A percentile compares a stretch with the other conserved stretches of the same genome.
These are phyloP conservation scores for Terfezia claveryi DNA, from an alignment of 495 filamentous ascomycete genomes.

Conservation along the genomic window DNA sequence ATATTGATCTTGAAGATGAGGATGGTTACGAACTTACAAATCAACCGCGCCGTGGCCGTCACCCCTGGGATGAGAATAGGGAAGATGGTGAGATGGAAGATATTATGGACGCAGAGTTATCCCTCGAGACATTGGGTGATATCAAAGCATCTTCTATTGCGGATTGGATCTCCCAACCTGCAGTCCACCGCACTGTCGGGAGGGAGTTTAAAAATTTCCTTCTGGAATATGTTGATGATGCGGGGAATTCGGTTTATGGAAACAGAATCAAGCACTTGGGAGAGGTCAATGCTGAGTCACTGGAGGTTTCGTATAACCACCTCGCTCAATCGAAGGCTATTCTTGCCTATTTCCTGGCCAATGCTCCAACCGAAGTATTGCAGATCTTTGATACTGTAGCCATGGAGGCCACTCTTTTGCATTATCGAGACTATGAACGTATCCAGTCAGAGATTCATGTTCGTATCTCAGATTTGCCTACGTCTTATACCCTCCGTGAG, in stretches of 20 bases:
- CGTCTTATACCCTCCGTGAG: conserved; percentile 90
- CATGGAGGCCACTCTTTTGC: conserved; percentile 79
- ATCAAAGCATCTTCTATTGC: conserved; percentile 81
- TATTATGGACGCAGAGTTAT: conserved; percentile 84
- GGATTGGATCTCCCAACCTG: conserved; percentile 81
- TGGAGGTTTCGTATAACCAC: conserved; percentile 92
- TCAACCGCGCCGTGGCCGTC: conserved; percentile 50
- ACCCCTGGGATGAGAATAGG: conserved; percentile 79
- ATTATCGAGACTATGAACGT: conserved; percentile 92
- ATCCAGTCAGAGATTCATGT: conserved; percentile 98
- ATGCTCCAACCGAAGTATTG: conserved; percentile 77
- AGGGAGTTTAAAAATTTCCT: conserved; percentile 94
- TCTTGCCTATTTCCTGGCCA: conserved; percentile 92
- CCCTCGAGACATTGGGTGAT: conserved; percentile 74
- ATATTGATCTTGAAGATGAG: conserved; percentile 80
- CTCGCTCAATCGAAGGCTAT: conserved; percentile 76
- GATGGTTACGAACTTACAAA: conserved; percentile 58
- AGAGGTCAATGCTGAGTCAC: conserved; percentile 84
- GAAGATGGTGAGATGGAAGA: conserved; percentile 75
- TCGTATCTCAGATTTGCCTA: conserved; percentile 81
- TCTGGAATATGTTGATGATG: conserved; percentile 79
- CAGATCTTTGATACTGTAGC: conserved; percentile 95
- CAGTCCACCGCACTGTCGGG: conserved; percentile 81
- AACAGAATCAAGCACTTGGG: conserved; percentile 79
- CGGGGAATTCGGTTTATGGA: conserved; percentile 79